Evolutionary conservation across 495 filamentous ascomycete genomes (phyloP), one percentile per base, ranked within the genome.

Genomic region (Xylaria flabelliformis): DNA sequence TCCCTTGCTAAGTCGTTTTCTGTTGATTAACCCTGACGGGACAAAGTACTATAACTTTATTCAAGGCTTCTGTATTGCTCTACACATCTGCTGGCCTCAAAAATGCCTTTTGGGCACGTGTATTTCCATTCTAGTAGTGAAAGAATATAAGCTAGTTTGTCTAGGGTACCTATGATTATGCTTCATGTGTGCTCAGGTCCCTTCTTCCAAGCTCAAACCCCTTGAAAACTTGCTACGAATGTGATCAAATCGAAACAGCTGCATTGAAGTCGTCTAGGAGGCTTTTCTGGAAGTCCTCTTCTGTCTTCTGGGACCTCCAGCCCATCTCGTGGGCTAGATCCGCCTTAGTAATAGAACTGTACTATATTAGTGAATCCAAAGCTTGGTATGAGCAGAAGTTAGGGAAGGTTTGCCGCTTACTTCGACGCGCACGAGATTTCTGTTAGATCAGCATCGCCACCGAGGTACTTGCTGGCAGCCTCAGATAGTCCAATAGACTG

Each of bases 271-370:
- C 73, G 24, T 73, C 64, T 13, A 72, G 51, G 24, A 73, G 72
- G 15, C 64, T 44, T n/a, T 73, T 44, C 1, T 64, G 21, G 48
- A 74, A 74, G 66, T 74, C 73, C 17, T 61, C 61, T 12, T 68
- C 44, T 1, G 69, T 72, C 51, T 51, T 74, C 34, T 24, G 9
- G 42, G 73, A 67, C 9, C 58, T 64, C 73, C 73, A 73, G 12
- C 73, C 70, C 34, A 72, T 62, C 15, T 73, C 64, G 10, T 42
- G 48, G 26, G 42, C 39, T 1, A 74, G 15, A 64, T 72, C 73
- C 6, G 64, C 44, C 7, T 42, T 32, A 5, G 58, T 72, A 19
- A 65, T 42, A 10, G 73, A 63, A 34, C 70, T 74, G 51, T 64
- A 17, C 26, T 32, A 56, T 17, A 56, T 56, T 32, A 56, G 53